phyloP scores from a whole-genome alignment of 768 basidiomycete genomes.

The Suillus ampliporus region DNA sequence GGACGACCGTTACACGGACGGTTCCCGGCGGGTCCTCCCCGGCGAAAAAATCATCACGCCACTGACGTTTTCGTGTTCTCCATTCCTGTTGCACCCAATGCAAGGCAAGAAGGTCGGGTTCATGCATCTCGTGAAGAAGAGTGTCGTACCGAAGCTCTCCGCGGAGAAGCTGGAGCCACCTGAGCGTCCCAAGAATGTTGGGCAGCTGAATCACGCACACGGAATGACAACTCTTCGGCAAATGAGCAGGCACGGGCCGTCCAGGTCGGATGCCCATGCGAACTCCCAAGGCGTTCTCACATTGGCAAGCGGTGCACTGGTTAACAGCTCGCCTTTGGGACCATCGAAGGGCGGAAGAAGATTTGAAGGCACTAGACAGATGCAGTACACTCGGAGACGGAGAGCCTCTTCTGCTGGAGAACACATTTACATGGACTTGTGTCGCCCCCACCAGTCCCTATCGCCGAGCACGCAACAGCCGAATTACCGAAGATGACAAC shows the following conservation, averaged over 20 bases:
- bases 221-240: conserved; percentile 6
- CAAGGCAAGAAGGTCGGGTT: conserved; percentile 72
- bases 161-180: conserved; percentile 66
- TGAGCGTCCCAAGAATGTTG: conserved; percentile 15
- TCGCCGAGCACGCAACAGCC: conserved; percentile 5
- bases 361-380: conserved; percentile 13
- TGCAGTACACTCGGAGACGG: conserved; percentile 38
- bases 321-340: conserved; percentile 19
- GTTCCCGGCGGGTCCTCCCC: conserved; percentile 49
- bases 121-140: conserved; percentile 76
- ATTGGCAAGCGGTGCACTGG: conserved; percentile 10
- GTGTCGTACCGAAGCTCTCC: conserved; percentile 64
- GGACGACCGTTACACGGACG: conserved; percentile 56
- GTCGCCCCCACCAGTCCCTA: background rate
- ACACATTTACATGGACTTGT: conserved; percentile 19
- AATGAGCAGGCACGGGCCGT: conserved; percentile 22
- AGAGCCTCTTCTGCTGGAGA: conserved; percentile 57
- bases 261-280: conserved; percentile 28
- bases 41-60: conserved; percentile 80
- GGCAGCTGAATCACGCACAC: background rate
- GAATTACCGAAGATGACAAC: conserved; percentile 9
- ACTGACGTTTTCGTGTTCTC: conserved; percentile 76
- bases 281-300: conserved; percentile 11
- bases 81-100: conserved; percentile 58
- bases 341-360: conserved; percentile 5